Evolutionary conservation across 2,329 filamentous ascomycete species (phyloP).

Genomic region (Xylaria sp.): DNA sequence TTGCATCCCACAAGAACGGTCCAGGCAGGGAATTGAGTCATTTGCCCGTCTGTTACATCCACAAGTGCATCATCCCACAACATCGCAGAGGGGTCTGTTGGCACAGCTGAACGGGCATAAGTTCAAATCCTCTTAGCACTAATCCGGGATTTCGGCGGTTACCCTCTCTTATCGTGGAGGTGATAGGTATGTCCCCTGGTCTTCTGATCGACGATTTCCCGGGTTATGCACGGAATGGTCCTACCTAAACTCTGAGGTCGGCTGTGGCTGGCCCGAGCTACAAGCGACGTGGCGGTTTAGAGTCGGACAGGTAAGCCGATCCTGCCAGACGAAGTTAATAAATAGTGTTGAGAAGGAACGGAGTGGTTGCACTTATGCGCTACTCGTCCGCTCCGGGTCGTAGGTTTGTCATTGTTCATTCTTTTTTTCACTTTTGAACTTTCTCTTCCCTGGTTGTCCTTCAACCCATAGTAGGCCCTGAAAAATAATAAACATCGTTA

Average conservation of each 20-base stretch:
- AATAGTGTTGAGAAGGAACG: background rate
- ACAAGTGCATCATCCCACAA: background rate
- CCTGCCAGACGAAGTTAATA: background rate
- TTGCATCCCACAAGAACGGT: background rate
- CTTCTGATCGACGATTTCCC: background rate
- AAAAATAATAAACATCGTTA: background rate
- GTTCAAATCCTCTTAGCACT: no score
- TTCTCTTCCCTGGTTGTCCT: background rate
- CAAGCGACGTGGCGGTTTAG: constrained; percentile 3
- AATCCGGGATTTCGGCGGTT: no score
- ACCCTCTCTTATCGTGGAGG: no score
- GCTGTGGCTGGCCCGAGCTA: background rate
- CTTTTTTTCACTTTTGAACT: background rate
- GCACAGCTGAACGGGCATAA: no score
- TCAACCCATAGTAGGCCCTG: background rate
- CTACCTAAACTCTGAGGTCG: background rate
- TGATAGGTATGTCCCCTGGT: background rate
- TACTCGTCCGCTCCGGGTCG: background rate
- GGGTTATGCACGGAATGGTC: background rate
- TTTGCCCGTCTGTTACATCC: background rate
- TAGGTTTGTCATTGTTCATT: background rate
- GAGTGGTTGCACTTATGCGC: background rate
- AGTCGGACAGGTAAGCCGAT: background rate
- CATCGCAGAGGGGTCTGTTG: background rate
- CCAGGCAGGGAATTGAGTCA: background rate